Evolutionary conservation across 768 basidiomycete species (phyloP), one percentile per base, ranked within the genome.

Genomic region (Asterophora parasitica): DNA sequence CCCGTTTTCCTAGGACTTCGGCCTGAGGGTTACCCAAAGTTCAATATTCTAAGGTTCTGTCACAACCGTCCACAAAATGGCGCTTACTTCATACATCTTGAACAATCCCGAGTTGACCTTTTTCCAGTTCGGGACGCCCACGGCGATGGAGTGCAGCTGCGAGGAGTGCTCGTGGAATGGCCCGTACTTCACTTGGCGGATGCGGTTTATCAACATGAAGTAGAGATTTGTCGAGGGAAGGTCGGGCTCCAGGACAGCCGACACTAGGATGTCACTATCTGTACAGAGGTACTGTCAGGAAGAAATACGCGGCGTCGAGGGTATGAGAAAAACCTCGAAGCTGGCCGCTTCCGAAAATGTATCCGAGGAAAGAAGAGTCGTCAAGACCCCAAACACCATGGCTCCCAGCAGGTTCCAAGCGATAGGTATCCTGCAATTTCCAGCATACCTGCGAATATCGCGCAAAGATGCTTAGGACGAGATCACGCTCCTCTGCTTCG

Each of bases 331-430:
- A 20, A 80, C 89, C 87, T 79, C 84, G 75, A 31, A 97, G 75
- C 67, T 98, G 90, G 2, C 82, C 91, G 53, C 91, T 91, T 8
- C 93, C 94, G 61, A 93, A 92, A 8, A 93, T 76, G 59, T 95
- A 96, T 3, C 87, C 83, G 36, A 97, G 75, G 66, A 95, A 94
- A 43, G 75, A 78, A 45, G 86, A 95, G 62, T 96, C 94, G 59
- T 97, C 94, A 31, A 98, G 69, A 1, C 94, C 96, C 96, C 95
- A 99, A 0, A 97, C 95, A 4, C 96, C 96, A 61, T 97, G 94
- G 53, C 90, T 94, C 7, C 96, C 96, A 2, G 96, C 96, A 4
- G 94, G 93, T 65, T 97, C 95, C 8, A 99, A 81, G 41, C 75
- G 81, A 64, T 97, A 99, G 27, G 80, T 77, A 53, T 92, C 88